Base-by-base conservation (phyloP, 257 asterid species). In the Solanum sejunctum region DNA sequence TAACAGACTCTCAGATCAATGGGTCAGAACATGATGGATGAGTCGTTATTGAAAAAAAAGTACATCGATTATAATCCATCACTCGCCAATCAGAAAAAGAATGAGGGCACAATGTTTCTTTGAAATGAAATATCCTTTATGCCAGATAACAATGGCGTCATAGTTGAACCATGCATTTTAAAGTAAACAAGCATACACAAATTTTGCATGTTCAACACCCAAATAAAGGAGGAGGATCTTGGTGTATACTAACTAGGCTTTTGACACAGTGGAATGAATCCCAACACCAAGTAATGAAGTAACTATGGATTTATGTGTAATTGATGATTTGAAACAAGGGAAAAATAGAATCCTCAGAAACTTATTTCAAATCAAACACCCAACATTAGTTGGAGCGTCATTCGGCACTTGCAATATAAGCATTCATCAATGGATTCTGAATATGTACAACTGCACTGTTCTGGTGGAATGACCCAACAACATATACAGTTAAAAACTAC, bases 351-450 rank as follows among this genome's bases (percentile, higher is more conserved):
- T 86, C 85, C 88, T 78, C 88, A 72, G 82, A 71, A 66, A 84
- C 32, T 58, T 36, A 43, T 84, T 52, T 84, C 64, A 72, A 20
- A 87, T 87, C 89, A 84, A 71, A 87, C 85, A 71, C 84, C 85
- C 75, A 17, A 20, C 20, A 18, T 47, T 23, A 51, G 55, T 21
- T n/a, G 69, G 12, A 71, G 67, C 28, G 73, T 72, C 87, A 72
- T 84, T 63, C 66, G 85, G 83, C 89, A 86, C 89, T 84, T 67
- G 85, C 83, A 86, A 64, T 12, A 54, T 12, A 28, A 80, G 64
- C 51, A 26, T 57, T 84, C 87, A 21, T 86, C 87, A 87, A 28
- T 80, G 89, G 85, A 87, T 58, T 69, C 77, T 51, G 6, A 47
- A 47, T 45, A 52, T 4, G 18, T 28, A 79, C 58, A 54, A 36